Evolutionary conservation across 495 filamentous ascomycete species (phyloP).

Genomic region (Xylaria flabelliformis): DNA sequence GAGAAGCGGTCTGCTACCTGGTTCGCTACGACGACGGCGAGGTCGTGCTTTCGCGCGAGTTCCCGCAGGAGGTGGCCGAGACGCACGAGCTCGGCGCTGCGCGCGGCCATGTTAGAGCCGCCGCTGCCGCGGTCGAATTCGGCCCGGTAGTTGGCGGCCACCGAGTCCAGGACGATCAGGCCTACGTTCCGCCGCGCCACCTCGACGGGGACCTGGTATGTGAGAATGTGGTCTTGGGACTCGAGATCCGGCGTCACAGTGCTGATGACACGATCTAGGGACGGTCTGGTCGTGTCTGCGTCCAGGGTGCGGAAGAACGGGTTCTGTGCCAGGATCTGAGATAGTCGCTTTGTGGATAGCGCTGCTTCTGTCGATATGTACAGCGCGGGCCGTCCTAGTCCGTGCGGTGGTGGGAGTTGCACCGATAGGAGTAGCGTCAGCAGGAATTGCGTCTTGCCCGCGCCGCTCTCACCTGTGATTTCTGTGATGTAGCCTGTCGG

Average conservation of each 20-base stretch:
- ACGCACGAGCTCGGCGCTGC: constrained; percentile 71
- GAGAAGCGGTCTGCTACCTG: constrained; percentile 93
- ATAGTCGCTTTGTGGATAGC: constrained; percentile 78
- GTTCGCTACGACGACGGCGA: constrained; percentile 91
- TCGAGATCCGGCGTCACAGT: constrained; percentile 92
- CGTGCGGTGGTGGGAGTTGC: constrained; percentile 77
- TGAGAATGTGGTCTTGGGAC: constrained; percentile 91
- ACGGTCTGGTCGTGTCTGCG: constrained; percentile 56
- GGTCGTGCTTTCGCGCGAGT: constrained; percentile 70
- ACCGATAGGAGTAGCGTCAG: constrained; percentile 78
- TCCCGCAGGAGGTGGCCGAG: constrained; percentile 79
- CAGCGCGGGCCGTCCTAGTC: constrained; percentile 71
- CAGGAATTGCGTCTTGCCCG: constrained; percentile 96
- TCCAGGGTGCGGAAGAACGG: constrained; percentile 62
- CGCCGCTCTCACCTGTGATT: constrained; percentile 91
- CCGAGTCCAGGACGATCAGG: constrained; percentile 83
- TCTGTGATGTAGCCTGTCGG: constrained; percentile 85
- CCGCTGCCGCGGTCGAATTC: constrained; percentile 70
- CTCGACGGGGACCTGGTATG: constrained; percentile 88
- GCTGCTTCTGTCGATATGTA: constrained; percentile 97
- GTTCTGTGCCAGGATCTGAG: constrained; percentile 75
- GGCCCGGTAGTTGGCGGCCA: constrained; percentile 93
- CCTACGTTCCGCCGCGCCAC: constrained; percentile 75
- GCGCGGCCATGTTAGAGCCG: constrained; percentile 62
- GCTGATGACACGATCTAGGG: constrained; percentile 73